Evolutionary conservation across 129 eudicot species (phyloP).

Genomic region (Centrapalus pauciflorus): DNA sequence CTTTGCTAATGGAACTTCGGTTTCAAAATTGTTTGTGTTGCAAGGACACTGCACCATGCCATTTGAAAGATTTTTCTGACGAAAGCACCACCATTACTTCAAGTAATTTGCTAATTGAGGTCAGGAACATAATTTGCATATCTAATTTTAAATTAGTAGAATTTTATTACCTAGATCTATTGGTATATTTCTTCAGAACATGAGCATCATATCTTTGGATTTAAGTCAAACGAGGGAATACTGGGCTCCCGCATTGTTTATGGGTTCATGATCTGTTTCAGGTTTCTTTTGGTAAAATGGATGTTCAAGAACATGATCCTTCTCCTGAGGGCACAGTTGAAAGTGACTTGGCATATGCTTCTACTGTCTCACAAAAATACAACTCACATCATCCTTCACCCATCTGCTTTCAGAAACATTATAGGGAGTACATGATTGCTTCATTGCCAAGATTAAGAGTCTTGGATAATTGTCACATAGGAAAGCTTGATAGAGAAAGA

Average conservation of each 20-base stretch:
- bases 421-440: conserved; percentile 49
- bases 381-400: conserved; percentile 55
- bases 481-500: conserved; percentile 37
- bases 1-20: conserved; percentile 49
- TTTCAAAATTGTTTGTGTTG: conserved; percentile 65
- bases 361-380: conserved; percentile 30
- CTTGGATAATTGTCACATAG: conserved; percentile 43
- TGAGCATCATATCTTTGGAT: neutral
- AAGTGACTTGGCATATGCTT: conserved; percentile 5
- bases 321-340: conserved; percentile 15
- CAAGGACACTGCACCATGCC: conserved; percentile 54
- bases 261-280: conserved; percentile 16
- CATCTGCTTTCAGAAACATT: conserved; percentile 57
- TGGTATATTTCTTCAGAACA: neutral
- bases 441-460: conserved; percentile 42
- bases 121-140: neutral
- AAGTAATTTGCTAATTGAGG: conserved; percentile 34
- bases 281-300: conserved; percentile 33
- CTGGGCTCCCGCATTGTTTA: neutral
- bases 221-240: neutral
- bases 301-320: conserved; percentile 29
- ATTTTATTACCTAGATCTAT: neutral
- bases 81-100: conserved; percentile 13
- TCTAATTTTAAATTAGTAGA: neutral
- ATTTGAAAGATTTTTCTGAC: conserved; percentile 21